phyloP scores from a whole-genome alignment of 169 alveolate genomes.

The Condylostoma magnum region DNA sequence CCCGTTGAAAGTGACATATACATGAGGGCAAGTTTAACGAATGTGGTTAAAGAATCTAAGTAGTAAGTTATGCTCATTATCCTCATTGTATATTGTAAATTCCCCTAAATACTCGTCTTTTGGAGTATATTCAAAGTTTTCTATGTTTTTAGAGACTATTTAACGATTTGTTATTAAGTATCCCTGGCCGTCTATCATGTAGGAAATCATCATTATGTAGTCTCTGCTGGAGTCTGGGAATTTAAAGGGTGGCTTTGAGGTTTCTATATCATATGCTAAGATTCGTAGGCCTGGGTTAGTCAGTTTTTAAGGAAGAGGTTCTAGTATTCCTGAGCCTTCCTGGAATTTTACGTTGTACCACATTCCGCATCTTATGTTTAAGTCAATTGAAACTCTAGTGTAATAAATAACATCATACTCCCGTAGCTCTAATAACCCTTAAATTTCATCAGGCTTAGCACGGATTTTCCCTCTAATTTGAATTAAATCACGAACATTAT shows the following conservation, averaged over 20 bases:
- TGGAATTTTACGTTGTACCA: conserved; percentile 79
- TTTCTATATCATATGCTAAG: conserved; percentile 99
- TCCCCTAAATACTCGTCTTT: conserved; percentile 91
- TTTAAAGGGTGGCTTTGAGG: conserved; percentile 95
- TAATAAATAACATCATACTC: conserved; percentile 96
- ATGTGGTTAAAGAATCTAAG: conserved; percentile 55
- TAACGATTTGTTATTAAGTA: conserved; percentile 94
- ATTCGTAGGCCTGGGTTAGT: conserved; percentile 88
- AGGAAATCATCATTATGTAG: conserved; percentile 91
- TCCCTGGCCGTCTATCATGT: conserved; percentile 96
- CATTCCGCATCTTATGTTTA: conserved; percentile 92
- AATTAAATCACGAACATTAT: conserved; percentile 81
- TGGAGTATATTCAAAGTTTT: conserved; percentile 95
- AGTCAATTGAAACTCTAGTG: conserved; percentile 93
- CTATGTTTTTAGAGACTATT: conserved; percentile 91
- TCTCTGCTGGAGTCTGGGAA: conserved; percentile 96
- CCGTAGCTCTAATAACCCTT: conserved; percentile 86
- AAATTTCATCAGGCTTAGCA: conserved; percentile 67
- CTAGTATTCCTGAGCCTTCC: background rate
- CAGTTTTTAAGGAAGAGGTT: conserved; percentile 59
- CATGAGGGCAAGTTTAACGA: conserved; percentile 74
- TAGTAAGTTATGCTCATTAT: conserved; percentile 62
- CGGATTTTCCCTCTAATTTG: conserved; percentile 70
- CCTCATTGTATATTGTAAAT: conserved; percentile 79
- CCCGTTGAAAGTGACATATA: conserved; percentile 97